Evolutionary conservation across 805 yeast genomes (phyloP).

Genomic region (Scheffersomyces ergatensis): DNA sequence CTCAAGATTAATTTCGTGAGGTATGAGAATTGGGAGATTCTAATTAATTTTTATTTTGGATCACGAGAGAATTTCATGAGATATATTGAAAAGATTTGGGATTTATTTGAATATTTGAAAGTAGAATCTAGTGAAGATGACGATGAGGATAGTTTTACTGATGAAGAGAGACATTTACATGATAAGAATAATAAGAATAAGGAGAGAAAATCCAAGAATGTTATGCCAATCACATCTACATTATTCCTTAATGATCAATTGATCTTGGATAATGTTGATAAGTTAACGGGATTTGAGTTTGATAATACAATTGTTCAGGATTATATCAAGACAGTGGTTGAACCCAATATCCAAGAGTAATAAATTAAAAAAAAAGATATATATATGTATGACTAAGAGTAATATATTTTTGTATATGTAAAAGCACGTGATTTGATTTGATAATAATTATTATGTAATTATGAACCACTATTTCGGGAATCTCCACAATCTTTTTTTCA

Average conservation of each 20-base stretch:
- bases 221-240: slow-evolving; percentile 13
- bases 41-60: slow-evolving; percentile 22
- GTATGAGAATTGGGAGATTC: slow-evolving; percentile 10
- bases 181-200: not conserved
- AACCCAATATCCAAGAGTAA: slow-evolving; percentile 10
- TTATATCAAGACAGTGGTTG: slow-evolving; percentile 21
- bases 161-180: too few relatives aligned
- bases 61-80: slow-evolving; percentile 17
- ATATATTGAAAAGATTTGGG: slow-evolving; percentile 22
- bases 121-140: not conserved
- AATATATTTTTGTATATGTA: too few relatives aligned
- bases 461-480: too few relatives aligned
- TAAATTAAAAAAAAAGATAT: too few relatives aligned
- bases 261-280: slow-evolving; percentile 10
- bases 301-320: slow-evolving; percentile 15
- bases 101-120: slow-evolving; percentile 17
- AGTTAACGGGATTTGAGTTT: slow-evolving; percentile 18
- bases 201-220: slow-evolving; percentile 1
- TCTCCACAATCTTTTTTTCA: too few relatives aligned
- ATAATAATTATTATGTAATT: too few relatives aligned
- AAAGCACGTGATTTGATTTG: too few relatives aligned
- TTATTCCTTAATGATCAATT: slow-evolving; percentile 15
- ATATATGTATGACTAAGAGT: too few relatives aligned
- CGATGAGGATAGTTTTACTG: too few relatives aligned
- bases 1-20: slow-evolving; percentile 4